Conservation (phyloP, 371 early-diverging fungal species). For the Mucor lusitanicus region DNA sequence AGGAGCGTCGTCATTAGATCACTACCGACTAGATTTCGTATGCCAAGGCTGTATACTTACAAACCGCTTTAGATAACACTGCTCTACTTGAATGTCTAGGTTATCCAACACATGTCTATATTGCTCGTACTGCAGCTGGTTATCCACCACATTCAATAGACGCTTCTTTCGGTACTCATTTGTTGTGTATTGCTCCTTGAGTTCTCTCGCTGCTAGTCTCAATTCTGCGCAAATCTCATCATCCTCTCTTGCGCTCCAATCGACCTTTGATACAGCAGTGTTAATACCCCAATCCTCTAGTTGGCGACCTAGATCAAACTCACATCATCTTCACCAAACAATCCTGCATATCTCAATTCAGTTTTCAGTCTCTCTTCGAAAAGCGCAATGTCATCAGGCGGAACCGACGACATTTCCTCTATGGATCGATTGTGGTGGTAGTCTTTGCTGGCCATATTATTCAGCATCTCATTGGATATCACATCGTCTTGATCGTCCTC, state of each 20-base stretch:
- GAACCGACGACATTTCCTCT: conserved; percentile 20
- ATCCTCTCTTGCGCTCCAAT: conserved; percentile 76
- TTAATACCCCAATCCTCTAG: not conserved
- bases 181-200: conserved; percentile 69
- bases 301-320: conserved; percentile 1
- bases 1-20: not conserved
- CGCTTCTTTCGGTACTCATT: conserved; percentile 71
- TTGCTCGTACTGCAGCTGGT: conserved; percentile 86
- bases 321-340: conserved; percentile 81
- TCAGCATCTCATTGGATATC: conserved; percentile 15
- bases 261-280: conserved; percentile 37
- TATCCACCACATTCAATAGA: conserved; percentile 69
- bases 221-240: conserved; percentile 87
- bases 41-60: conserved; percentile 50
- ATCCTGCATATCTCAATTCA: conserved; percentile 82
- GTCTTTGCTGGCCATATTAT: not conserved
- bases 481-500: conserved; percentile 25
- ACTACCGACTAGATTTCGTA: too few species aligned
- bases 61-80: conserved; percentile 81
- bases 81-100: conserved; percentile 85
- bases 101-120: conserved; percentile 86
- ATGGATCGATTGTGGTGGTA: conserved; percentile 20
- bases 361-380: conserved; percentile 83
- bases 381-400: conserved; percentile 34
- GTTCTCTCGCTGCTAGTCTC: conserved; percentile 64